Percentiles rank a stretch among this genome's conserved stretches.
Evolutionary conservation across 163 green algal genomes (phyloP).

Genomic region (Coccomyxa subellipsoidea): DNA sequence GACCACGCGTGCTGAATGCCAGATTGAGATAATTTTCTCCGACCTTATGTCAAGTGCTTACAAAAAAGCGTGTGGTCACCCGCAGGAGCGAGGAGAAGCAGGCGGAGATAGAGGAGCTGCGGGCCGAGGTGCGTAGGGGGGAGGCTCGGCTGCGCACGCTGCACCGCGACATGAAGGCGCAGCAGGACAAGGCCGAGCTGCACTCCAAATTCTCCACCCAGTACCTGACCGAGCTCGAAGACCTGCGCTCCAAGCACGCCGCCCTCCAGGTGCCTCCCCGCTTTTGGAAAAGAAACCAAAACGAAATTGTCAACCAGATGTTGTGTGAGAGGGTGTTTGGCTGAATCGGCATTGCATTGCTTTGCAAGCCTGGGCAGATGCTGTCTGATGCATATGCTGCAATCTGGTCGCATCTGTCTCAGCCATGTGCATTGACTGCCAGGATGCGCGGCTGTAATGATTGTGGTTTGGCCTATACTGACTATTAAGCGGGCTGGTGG

Average conservation of each 20-base stretch:
- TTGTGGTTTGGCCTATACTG: too few relatives aligned
- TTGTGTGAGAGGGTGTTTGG: too few relatives aligned
- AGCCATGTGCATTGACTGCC: neutral
- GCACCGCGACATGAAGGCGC: neutral
- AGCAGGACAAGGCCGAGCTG: conserved; percentile 17
- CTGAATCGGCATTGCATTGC: too few relatives aligned
- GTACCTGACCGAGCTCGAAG: conserved; percentile 7
- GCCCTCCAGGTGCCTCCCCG: neutral
- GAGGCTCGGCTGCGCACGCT: conserved; percentile 3
- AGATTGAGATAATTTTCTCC: too few relatives aligned
- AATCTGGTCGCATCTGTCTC: too few relatives aligned
- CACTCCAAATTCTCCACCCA: conserved; percentile 3
- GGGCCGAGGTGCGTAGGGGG: neutral
- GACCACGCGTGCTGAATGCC: too few relatives aligned
- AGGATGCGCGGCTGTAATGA: too few relatives aligned
- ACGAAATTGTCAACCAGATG: too few relatives aligned
- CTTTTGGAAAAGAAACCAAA: too few relatives aligned
- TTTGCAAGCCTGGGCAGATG: neutral
- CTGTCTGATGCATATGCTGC: neutral
- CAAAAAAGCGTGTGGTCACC: neutral
- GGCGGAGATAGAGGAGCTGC: conserved; percentile 13
- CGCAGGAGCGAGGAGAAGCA: conserved; percentile 10
- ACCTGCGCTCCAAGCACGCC: neutral
- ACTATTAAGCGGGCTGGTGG: too few relatives aligned
- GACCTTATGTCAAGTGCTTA: too few relatives aligned